Evolutionary conservation across 2,329 filamentous ascomycete species (phyloP).

Genomic region (Diaporthe batatas): DNA sequence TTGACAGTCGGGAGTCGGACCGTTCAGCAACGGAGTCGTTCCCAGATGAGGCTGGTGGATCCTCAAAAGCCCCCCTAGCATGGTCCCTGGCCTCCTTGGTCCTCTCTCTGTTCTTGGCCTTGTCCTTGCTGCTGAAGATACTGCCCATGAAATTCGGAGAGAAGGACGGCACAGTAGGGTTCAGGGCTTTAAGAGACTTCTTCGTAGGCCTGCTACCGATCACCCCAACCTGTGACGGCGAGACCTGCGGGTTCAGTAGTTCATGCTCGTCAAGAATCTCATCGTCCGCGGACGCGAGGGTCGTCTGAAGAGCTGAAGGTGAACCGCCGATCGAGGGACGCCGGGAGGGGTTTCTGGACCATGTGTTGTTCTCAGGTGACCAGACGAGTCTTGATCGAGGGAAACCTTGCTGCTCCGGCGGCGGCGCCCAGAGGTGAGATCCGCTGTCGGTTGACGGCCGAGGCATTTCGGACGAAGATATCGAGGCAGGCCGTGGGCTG

Average conservation of each 20-base stretch:
- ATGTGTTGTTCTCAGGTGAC: slow-evolving; percentile 60
- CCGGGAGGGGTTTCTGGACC: slow-evolving; percentile 80
- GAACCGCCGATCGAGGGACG: slow-evolving; percentile 86
- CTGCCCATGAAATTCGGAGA: slow-evolving; percentile 74
- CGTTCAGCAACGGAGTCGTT: slow-evolving; percentile 45
- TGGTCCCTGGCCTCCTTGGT: slow-evolving; percentile 50
- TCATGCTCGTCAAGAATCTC: slow-evolving; percentile 73
- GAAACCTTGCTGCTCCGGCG: slow-evolving; percentile 60
- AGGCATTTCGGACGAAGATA: slow-evolving; percentile 78
- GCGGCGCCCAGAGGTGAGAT: slow-evolving; percentile 76
- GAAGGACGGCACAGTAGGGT: slow-evolving; percentile 84
- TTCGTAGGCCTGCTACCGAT: slow-evolving; percentile 83
- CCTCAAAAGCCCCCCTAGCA: slow-evolving; percentile 22
- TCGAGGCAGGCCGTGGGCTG: slow-evolving; percentile 76
- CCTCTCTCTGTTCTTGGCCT: slow-evolving; percentile 57
- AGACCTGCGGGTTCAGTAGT: slow-evolving; percentile 63
- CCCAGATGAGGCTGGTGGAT: slow-evolving; percentile 29
- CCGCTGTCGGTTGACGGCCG: slow-evolving; percentile 84
- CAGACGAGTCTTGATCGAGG: slow-evolving; percentile 39
- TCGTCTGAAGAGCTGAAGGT: slow-evolving; percentile 72
- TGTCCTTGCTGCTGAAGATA: slow-evolving; percentile 65
- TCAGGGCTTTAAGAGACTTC: slow-evolving; percentile 74
- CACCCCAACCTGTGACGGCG: slow-evolving; percentile 72
- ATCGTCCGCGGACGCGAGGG: slow-evolving; percentile 73
- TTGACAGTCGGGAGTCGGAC: slow-evolving; percentile 51